These are phyloP conservation scores for Stephanodiscus minutulus DNA, from an alignment of 108 stramenopile species.

Conservation along the genomic window DNA sequence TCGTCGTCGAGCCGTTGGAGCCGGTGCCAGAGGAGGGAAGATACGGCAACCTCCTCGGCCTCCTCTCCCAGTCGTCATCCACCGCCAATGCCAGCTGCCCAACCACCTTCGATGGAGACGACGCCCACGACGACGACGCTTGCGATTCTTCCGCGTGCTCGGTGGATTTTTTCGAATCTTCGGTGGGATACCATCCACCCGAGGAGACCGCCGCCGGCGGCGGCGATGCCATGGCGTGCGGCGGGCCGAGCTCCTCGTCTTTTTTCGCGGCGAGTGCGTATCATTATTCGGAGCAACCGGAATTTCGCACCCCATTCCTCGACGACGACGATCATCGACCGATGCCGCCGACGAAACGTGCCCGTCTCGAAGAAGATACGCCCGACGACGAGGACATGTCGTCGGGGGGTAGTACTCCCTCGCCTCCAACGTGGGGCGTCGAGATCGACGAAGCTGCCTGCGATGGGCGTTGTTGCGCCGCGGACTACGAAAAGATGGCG, in stretches of 20 bases:
- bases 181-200: neutral
- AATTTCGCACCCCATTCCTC: no score
- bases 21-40: constrained; percentile 1
- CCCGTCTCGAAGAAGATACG: neutral
- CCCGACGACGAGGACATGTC: neutral
- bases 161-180: neutral
- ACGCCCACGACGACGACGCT: neutral
- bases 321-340: no score
- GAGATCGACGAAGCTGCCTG: neutral
- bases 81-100: constrained; percentile 2
- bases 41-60: neutral
- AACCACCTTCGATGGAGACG: neutral
- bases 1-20: neutral
- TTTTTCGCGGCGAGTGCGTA: neutral
- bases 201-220: neutral
- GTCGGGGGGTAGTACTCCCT: neutral
- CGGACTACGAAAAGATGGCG: neutral
- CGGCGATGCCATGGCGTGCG: neutral
- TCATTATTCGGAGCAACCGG: no score
- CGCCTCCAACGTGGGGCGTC: neutral
- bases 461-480: neutral
- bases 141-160: neutral
- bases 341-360: constrained; percentile 6
- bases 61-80: neutral
- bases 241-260: neutral